These are phyloP conservation scores for Penicillium bialowiezense DNA, from an alignment of 495 filamentous ascomycete genomes.

Conservation along the genomic window DNA sequence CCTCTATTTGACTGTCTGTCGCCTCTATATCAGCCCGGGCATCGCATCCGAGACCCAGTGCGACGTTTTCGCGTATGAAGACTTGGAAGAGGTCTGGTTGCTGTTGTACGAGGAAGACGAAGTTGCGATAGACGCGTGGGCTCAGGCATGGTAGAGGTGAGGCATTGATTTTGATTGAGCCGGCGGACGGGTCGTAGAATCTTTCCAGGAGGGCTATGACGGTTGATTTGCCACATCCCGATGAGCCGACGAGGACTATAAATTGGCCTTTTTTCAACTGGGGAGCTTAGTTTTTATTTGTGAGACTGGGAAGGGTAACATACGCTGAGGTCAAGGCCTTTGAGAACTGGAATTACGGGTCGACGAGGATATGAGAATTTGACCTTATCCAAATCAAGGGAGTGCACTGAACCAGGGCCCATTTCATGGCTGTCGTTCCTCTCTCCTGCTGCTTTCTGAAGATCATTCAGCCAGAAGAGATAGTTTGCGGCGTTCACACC, in stretches of 20 bases:
- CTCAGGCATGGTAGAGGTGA: constrained; percentile 11
- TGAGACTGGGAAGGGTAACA: background rate
- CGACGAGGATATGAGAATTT: constrained; percentile 54
- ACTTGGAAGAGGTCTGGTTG: constrained; percentile 42
- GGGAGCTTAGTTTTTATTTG: background rate
- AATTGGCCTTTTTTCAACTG: constrained; percentile 34
- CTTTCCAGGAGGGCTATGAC: constrained; percentile 54
- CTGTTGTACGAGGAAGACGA: constrained; percentile 37
- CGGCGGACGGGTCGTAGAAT: constrained; percentile 45
- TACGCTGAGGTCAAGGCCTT: constrained; percentile 11
- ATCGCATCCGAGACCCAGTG: constrained; percentile 20
- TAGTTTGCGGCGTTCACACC: constrained; percentile 41
- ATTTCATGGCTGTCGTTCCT: constrained; percentile 27
- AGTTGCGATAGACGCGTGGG: constrained; percentile 19
- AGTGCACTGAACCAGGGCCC: constrained; percentile 15
- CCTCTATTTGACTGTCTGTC: constrained; percentile 15
- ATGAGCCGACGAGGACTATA: constrained; percentile 53
- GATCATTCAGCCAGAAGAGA: constrained; percentile 41
- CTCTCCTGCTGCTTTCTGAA: constrained; percentile 34
- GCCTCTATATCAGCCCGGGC: constrained; percentile 4
- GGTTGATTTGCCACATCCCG: constrained; percentile 57
- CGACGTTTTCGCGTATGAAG: constrained; percentile 46
- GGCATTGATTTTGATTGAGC: constrained; percentile 27
- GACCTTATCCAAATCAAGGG: constrained; percentile 50
- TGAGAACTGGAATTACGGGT: constrained; percentile 9